Conservation (phyloP, 495 filamentous ascomycete genomes). For the Gamarada debralockiae region DNA sequence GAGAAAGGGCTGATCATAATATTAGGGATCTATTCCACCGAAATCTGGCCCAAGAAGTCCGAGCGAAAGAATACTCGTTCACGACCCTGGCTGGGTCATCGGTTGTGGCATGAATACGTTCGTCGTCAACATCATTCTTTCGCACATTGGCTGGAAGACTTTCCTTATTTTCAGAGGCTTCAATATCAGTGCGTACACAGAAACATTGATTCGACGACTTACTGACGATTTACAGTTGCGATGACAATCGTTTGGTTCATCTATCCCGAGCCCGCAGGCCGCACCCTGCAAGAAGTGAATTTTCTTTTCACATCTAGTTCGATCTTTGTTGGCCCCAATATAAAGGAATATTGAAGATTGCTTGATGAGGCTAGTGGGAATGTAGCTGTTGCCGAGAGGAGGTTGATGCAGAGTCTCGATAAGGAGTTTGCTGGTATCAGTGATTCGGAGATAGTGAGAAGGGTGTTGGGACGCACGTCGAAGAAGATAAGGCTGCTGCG, state of each 20-base stretch:
- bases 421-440: too few species aligned
- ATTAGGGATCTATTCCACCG: too few species aligned
- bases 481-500: too few species aligned
- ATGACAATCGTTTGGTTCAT: neutral
- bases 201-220: too few species aligned
- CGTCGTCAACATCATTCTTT: neutral
- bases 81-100: neutral
- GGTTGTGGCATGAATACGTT: neutral
- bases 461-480: too few species aligned
- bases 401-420: neutral
- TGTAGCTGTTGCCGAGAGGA: neutral
- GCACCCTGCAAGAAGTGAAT: neutral
- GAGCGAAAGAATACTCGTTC: neutral
- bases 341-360: neutral
- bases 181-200: too few species aligned
- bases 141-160: neutral
- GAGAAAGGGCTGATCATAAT: too few species aligned
- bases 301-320: neutral
- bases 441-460: too few species aligned
- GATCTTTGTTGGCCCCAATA: neutral
- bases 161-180: neutral
- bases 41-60: neutral
- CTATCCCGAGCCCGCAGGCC: neutral
- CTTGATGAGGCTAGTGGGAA: neutral
- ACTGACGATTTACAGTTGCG: too few species aligned